Evolutionary conservation across 2,329 filamentous ascomycete genomes (phyloP), one percentile per base, ranked within the genome.

Genomic region (Fusarium oligoseptatum): DNA sequence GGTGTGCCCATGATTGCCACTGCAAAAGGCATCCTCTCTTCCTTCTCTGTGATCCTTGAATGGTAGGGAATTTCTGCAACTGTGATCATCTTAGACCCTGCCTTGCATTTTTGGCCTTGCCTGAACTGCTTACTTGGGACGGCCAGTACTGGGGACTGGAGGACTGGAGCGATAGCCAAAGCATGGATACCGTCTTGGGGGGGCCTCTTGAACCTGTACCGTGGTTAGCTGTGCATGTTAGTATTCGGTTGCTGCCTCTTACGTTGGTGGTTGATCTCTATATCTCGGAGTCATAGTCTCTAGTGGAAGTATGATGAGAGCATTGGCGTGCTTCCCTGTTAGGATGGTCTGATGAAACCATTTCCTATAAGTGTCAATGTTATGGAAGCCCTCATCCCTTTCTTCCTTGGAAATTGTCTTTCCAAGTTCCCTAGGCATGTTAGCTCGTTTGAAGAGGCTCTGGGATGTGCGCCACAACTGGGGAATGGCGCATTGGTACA

Each of bases 261-360:
- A 45, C 43, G 43, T 45, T 4, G 43, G 48, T 7, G 48, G 24
- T 22, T 52, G 22, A 29, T 52, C 48, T 17, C 48, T 14, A 52
- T 52, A 52, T 29, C 48, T 52, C 24, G 24, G 48, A 17, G 24
- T n/a, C 48, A 52, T 52, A 10, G 48, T 29, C 15, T 52, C 48
- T 6, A 52, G 48, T 12, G 27, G 48, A 17, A 29, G 48, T 17
- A 52, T 52, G 1, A 4, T 29, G 20, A 29, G 48, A 15, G 48
- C 48, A n/a, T 52, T 52, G 3, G 24, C 2, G 3, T 52, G 48
- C 24, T 29, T 8, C 15, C 24, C 48, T 15, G 48, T 52, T 4
- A n/a, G 22, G 15, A 52, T 29, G 24, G 0, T 52, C 7, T 52
- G 22, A 22, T 6, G 22, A 9, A 52, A 52, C 48, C 48, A 52